These are phyloP conservation scores for Linnemannia elongata DNA, from an alignment of 192 early-diverging fungal species.

Conservation along the genomic window DNA sequence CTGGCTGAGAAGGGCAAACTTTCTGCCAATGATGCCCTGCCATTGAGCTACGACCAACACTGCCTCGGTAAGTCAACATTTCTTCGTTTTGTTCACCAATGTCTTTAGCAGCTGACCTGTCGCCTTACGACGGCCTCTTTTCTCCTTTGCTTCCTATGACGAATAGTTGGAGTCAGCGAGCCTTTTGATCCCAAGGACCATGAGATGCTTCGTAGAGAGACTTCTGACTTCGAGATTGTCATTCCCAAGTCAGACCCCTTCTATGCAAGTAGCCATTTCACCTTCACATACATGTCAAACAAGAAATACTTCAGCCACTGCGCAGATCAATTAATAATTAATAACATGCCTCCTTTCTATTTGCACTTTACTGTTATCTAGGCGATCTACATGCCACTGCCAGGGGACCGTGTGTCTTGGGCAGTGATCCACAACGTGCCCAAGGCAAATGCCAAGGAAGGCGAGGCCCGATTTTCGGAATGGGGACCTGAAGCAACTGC, in stretches of 20 bases:
- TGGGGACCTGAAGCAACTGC: conserved; percentile 44
- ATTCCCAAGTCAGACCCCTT: conserved; percentile 53
- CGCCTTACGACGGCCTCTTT: background rate
- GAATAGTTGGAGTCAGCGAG: conserved; percentile 40
- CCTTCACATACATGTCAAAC: background rate
- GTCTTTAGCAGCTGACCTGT: background rate
- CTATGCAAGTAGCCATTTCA: conserved; percentile 20
- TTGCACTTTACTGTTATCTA: background rate
- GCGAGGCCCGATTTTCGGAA: conserved; percentile 37
- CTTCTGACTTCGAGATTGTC: conserved; percentile 53
- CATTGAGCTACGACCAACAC: conserved; percentile 50
- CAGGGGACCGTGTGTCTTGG: conserved; percentile 46
- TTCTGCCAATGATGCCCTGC: conserved; percentile 32
- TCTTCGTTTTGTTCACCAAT: background rate
- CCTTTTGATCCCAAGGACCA: conserved; percentile 44
- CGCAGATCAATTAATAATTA: background rate
- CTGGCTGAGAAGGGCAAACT: conserved; percentile 32
- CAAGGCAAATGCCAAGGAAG: conserved; percentile 19
- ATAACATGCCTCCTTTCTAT: background rate
- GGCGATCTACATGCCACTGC: conserved; percentile 52
- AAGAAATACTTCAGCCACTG: background rate
- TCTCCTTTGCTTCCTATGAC: background rate
- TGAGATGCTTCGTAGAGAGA: conserved; percentile 37
- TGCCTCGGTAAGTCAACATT: conserved; percentile 29
- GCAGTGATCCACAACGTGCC: conserved; percentile 51